Evolutionary conservation across 805 yeast species (phyloP), one percentile per base, ranked within the genome.

Genomic region (Metschnikowia gelsemii): DNA sequence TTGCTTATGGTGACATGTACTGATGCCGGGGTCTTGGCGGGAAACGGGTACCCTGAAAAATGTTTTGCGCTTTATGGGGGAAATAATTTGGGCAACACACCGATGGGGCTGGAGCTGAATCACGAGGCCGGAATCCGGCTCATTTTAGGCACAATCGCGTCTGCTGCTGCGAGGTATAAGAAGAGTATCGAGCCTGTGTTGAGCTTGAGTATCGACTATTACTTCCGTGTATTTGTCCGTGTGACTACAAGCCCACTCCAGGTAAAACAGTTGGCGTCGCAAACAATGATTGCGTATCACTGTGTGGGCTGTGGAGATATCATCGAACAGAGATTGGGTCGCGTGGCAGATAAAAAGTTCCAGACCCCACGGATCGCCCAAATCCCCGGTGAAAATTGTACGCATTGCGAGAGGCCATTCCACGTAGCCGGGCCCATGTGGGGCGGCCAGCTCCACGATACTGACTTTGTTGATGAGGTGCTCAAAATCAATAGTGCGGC

Each of bases 341-440:
- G 82, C 42, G 71, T 70, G 16, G 59, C 38, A 64, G 69, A 67
- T 30, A 43, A 45, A 16, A 80, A 84, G 56, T 86, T 68, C 58
- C 81, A 84, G 21, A 73, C 80, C 28, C 72, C 73, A 2, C 59
- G 58, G 33, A 50, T 52, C 35, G 80, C 88, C 1, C 78, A 73
- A 47, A 86, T 85, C 3, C 82, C 83, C 0, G 78, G 81, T 8
- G 63, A 74, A 7, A 58, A 70, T 30, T 93, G 99, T 65, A 57
- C 71, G 20, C 81, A 72, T 60, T 93, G 99, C 66, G 82, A 76
- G 1, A 73, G 70, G 44, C 73, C 78, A 2, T 78, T 78, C 60
- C 95, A 87, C 58, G 59, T 93, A 25, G 89, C 91, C 6, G 99
- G 99, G 3, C 99, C 99, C 46, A 86, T 93, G 96, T 93, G 96